Base-by-base conservation (phyloP, 2,329 filamentous ascomycete species). In the Leptographium procerum region DNA sequence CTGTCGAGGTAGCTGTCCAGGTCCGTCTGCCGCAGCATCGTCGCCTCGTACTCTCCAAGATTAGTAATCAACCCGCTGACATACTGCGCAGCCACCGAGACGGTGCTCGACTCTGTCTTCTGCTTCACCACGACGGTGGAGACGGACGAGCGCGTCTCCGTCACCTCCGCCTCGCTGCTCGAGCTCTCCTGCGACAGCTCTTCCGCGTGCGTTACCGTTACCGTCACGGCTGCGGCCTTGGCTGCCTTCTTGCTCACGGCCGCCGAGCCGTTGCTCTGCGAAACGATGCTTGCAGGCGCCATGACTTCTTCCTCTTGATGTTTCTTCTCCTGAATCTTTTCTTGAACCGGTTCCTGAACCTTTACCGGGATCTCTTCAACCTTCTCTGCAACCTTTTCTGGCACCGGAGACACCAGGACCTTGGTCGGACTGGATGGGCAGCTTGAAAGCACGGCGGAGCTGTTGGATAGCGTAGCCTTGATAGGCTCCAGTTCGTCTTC, bases 1-100 rank as follows among this genome's bases (percentile, higher is more conserved):
- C 67, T 70, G 26, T 67, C 63, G 16, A 74, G 67, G 52, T 73
- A 74, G 6, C 40, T 43, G 62, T 66, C 61, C 50, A 69, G 61
- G 59, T 68, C 62, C n/a, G 66, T 59, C 3, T 57, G 60, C 57
- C 64, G 59, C 61, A 69, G 65, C 57, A 64, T 65, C 36, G 62
- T 55, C 55, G 66, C 65, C 24, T 64, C 65, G 52, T 68, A 67
- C 36, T 67, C 65, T 19, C 66, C 66, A 0, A 69, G 62, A 54
- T 66, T 63, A 57, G 60, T 65, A 22, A 68, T 64, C 14, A 62
- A 51, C 4, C 57, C 51, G 31, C 53, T 57, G 33, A 62, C 59
- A 22, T 45, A 62, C 22, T 59, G 36, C 36, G 36, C 36, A 13
- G 36, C 36, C 36, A 3, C 14, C 11, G 40, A 43, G 16, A 43